Evolutionary conservation across 179 eudicot genomes (phyloP).

Genomic region (Silene coronaria): DNA sequence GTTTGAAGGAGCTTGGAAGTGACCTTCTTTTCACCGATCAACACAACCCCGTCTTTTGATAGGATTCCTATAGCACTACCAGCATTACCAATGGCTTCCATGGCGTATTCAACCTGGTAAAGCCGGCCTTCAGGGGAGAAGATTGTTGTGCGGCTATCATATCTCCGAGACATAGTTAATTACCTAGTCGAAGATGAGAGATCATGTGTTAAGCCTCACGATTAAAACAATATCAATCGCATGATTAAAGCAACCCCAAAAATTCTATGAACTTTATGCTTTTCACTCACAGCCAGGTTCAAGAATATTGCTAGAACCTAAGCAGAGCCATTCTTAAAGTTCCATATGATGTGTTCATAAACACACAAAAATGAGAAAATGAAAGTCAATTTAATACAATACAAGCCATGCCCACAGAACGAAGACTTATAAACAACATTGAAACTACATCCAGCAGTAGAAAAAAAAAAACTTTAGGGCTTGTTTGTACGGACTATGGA

Average conservation of each 20-base stretch:
- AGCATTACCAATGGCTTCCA: conserved; percentile 98
- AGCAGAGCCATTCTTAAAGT: neutral
- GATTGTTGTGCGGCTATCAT: conserved; percentile 93
- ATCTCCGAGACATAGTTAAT: conserved; percentile 78
- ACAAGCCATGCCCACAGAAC: neutral
- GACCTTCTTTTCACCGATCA: conserved; percentile 90
- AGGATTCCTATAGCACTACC: conserved; percentile 83
- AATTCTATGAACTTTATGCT: neutral
- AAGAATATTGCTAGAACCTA: neutral
- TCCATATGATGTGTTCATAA: neutral
- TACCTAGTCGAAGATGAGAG: neutral
- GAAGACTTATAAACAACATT: neutral
- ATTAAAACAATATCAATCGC: neutral
- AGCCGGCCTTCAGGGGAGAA: conserved; percentile 98
- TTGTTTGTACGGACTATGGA: too few species aligned
- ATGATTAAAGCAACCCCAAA: neutral
- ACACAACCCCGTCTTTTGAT: conserved; percentile 76
- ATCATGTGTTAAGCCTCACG: neutral
- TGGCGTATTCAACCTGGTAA: conserved; percentile 95
- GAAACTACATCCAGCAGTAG: too few species aligned
- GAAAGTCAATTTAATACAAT: neutral
- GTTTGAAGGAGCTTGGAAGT: conserved; percentile 93
- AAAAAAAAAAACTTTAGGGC: too few species aligned
- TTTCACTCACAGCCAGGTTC: neutral
- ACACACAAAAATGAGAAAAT: neutral